Evolutionary conservation across 495 filamentous ascomycete genomes (phyloP), one percentile per base, ranked within the genome.

Genomic region (Cladorrhinum samala): DNA sequence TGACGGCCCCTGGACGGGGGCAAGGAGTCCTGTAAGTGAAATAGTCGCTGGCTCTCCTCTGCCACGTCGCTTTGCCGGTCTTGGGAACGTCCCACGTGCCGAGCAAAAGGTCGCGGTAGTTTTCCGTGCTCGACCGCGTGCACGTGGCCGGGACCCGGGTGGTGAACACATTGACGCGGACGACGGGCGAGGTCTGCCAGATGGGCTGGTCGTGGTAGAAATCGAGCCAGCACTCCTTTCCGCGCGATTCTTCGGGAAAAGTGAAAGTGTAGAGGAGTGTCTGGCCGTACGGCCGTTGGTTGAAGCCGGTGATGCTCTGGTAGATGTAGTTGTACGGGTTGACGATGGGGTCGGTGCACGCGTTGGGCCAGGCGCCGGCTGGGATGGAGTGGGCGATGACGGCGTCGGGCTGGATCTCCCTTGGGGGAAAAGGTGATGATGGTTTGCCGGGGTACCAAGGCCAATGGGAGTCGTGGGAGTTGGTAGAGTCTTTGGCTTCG

Each of bases 161-260:
- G 20, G 25, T 23, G 41, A 61, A 61, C 14, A 61, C 51, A 24
- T 61, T 54, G 9, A 57, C 42, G 24, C 54, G 38, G 20, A 30
- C 27, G 38, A 38, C 40, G 23, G 38, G 18, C 14, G 49, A 18
- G 41, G 49, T 41, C n/a, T 21, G n/a, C 20, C 25, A 16, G 17
- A 40, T 23, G 16, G 50, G 39, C 40, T 44, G 27, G 13, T 18
- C 20, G 37, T 42, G 20, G 38, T 42, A n/a, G 41, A 61, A 57
- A 3, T 53, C 50, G 5, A 61, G 43, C 53, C 50, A 56, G 54
- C 58, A 61, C 4, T 43, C 23, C 14, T 36, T 24, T 36, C 42
- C 47, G 8, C 38, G 21, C 9, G 38, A 21, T 2, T 24, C 56
- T 17, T 50, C 17, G 1, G 58, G 58, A 50, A 54, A 56, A 7